Evolutionary conservation across 768 basidiomycete genomes (phyloP).

Genomic region (Russula emetica): DNA sequence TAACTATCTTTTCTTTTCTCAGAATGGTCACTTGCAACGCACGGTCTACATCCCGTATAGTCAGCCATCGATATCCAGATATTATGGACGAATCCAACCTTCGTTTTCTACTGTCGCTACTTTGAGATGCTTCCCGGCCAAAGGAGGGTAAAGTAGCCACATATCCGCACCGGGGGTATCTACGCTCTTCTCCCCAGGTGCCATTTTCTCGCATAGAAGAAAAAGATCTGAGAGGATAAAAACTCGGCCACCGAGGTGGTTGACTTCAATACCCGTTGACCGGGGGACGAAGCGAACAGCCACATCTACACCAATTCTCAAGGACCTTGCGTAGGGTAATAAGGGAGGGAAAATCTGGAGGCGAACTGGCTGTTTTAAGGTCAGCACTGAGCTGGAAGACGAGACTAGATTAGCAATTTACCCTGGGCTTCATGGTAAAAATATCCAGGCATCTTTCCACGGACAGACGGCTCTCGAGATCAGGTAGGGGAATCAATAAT

Average conservation of each 20-base stretch:
- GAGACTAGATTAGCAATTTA: conserved; percentile 33
- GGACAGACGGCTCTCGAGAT: conserved; percentile 76
- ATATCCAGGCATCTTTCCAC: conserved; percentile 83
- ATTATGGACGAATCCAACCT: conserved; percentile 41
- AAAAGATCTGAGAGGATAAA: conserved; percentile 92
- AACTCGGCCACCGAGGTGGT: conserved; percentile 75
- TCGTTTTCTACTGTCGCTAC: conserved; percentile 57
- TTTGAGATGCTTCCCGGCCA: conserved; percentile 88
- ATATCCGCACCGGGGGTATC: conserved; percentile 64
- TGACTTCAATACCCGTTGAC: conserved; percentile 66
- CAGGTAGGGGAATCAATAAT: conserved; percentile 55
- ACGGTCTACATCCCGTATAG: conserved; percentile 47
- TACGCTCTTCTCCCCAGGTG: conserved; percentile 50
- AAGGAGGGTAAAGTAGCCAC: conserved; percentile 91
- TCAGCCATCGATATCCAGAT: conserved; percentile 5
- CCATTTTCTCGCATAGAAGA: conserved; percentile 83
- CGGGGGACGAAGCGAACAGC: conserved; percentile 73
- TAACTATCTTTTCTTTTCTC: conserved; percentile 75
- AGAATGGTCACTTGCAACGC: conserved; percentile 76
- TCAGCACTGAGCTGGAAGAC: conserved; percentile 9
- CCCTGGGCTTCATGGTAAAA: conserved; percentile 94
- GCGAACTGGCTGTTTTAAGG: conserved; percentile 66
- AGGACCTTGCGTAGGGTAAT: conserved; percentile 70
- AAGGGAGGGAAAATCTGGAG: conserved; percentile 83
- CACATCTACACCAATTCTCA: conserved; percentile 70